Base-by-base conservation (phyloP, 805 yeast species). In the Candida methanosorbosa region DNA sequence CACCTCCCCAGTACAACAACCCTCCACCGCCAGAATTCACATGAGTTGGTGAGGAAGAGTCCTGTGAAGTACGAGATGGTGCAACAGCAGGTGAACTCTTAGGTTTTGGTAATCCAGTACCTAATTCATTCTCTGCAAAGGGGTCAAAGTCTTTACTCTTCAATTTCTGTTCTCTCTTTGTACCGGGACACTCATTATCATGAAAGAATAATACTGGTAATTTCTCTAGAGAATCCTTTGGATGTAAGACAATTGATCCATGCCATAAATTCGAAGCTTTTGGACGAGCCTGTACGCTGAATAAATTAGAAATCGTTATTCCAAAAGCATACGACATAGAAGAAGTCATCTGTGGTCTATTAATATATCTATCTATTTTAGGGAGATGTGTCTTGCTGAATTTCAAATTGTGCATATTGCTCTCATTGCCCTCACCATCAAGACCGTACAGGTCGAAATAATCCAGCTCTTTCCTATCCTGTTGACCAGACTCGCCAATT, bases 231-330 rank as follows among this genome's bases (percentile, higher is more conserved):
- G 75, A 75, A 28, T 61, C 74, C 43, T 72, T 72, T 2, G 90
- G 73, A 55, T 85, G 80, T 20, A 92, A 56, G 2, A 86, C 63
- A 13, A 90, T 61, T 0, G 95, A 83, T 0, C 99, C 99, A 59
- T 72, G 75, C 96, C 97, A 90, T 76, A 87, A 78, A 2, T 88
- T 94, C 13, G 75, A 62, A 2, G 87, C 77, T 5, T 96, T 97
- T 2, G 79, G 79, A 35, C 97, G 68, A 11, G 81, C 72, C 54
- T 88, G 95, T 27, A 92, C 66, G 18, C 95, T 82, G 54, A 77
- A 90, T 5, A 90, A 51, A 39, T 68, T 70, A 25, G 71, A 52
- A 20, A 83, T 53, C 14, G 76, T 69, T 16, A 80, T 53, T 4
- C 81, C 72, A 58, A 87, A 87, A 5, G 88, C 76, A 57, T 75